Evolutionary conservation across 2,329 filamentous ascomycete genomes (phyloP).

Genomic region (Colletotrichum horii): DNA sequence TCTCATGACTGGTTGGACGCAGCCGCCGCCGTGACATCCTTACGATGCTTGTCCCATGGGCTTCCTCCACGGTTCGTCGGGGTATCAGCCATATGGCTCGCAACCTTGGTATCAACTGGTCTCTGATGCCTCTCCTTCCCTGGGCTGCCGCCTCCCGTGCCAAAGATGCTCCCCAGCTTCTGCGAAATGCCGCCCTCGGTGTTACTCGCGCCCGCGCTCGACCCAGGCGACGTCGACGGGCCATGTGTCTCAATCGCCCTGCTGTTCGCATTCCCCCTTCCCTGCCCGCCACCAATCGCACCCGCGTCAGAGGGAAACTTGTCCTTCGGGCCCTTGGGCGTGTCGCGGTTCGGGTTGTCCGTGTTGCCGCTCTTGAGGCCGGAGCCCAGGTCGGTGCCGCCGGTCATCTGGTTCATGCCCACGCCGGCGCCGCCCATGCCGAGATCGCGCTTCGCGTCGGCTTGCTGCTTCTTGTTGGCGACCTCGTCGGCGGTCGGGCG

Average conservation of each 20-base stretch:
- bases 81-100: constrained; percentile 15
- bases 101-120: constrained; percentile 15
- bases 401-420: constrained; percentile 32
- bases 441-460: constrained; percentile 32
- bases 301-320: constrained; percentile 38
- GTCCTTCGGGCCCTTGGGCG: constrained; percentile 28
- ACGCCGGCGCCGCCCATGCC: constrained; percentile 36
- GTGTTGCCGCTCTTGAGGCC: constrained; percentile 20
- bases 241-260: constrained; percentile 30
- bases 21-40: constrained; percentile 9
- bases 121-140: constrained; percentile 11
- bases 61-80: constrained; percentile 21
- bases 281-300: constrained; percentile 35
- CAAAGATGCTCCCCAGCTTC: constrained; percentile 26
- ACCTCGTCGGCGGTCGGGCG: constrained; percentile 15
- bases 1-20: not conserved
- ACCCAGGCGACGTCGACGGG: not conserved
- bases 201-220: not conserved
- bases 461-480: constrained; percentile 9
- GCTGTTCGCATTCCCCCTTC: constrained; percentile 30
- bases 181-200: constrained; percentile 3
- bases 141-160: constrained; percentile 26
- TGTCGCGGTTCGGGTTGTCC: constrained; percentile 24
- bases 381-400: constrained; percentile 32
- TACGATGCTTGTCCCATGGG: constrained; percentile 19